Evolutionary conservation across 73 alveolate species (phyloP), one percentile per base, ranked within the genome.

Genomic region (Urostyla sp.): DNA sequence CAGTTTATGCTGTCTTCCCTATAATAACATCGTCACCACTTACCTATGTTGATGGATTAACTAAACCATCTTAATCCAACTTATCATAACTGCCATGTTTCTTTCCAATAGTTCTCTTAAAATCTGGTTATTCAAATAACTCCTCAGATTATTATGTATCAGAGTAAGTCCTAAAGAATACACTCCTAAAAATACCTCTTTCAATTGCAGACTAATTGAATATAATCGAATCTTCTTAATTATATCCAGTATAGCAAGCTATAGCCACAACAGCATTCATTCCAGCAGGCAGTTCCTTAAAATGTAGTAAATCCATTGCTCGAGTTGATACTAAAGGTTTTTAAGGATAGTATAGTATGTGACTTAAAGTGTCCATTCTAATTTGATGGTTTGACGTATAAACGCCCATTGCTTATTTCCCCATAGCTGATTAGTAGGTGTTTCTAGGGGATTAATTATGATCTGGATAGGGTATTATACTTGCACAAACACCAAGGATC

Each of bases 401-500:
- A 37, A 98, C 98, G 30, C 99, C 99, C 92, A 98, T 96, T 0
- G 99, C 99, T 88, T 95, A 98, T 85, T 98, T 98, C 30, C 99
- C 99, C 99, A 98, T 98, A 57, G 99, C 99, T 75, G 98, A 90
- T 77, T 98, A 97, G 90, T 93, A 93, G 23, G 98, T 94, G 75
- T 95, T 95, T 78, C 99, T 91, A 15, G 99, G 99, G 11, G 99
- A 95, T 91, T 97, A 96, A 90, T 98, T 98, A 88, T 98, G 99
- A 85, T 98, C 99, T 13, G 99, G 99, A 88, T 97, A 98, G n/a
- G 99, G 99, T 66, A 98, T 98, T 59, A 98, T 98, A 37, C 99
- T 94, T 1, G 99, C 99, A 90, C 99, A 93, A 48, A 97, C 99
- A 35, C 99, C 99, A 28, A 98, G 91, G 59, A 98, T 98, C 99